These are phyloP conservation scores for Rhododendron molle DNA, from an alignment of 148 eudicot species.

Conservation along the genomic window DNA sequence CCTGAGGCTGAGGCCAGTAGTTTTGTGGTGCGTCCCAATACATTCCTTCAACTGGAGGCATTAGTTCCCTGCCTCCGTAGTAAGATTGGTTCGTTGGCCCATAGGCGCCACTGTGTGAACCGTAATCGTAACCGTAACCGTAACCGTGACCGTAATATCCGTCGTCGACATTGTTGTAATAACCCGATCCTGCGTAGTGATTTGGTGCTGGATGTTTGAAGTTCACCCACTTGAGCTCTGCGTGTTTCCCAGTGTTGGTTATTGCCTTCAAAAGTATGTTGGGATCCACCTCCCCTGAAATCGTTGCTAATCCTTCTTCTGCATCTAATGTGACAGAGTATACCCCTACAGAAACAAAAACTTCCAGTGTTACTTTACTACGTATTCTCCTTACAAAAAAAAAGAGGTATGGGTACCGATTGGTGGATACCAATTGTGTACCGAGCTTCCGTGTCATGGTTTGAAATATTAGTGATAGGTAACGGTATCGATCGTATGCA, in stretches of 20 bases:
- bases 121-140: background rate
- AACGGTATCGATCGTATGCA: too few species aligned
- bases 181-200: background rate
- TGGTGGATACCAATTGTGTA: background rate
- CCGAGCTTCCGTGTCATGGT: too few species aligned
- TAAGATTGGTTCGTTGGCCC: background rate
- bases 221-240: constrained; percentile 24
- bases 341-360: constrained; percentile 10
- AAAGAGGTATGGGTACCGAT: background rate
- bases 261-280: constrained; percentile 23
- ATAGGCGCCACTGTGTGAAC: background rate
- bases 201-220: constrained; percentile 13
- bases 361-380: background rate
- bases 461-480: too few species aligned
- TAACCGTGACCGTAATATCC: background rate
- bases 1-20: background rate
- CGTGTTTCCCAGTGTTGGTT: constrained; percentile 24
- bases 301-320: constrained; percentile 20
- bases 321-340: constrained; percentile 22
- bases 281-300: constrained; percentile 29
- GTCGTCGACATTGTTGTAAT: background rate
- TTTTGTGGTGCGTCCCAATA: background rate
- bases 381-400: background rate
- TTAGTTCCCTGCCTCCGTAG: background rate
- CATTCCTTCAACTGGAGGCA: background rate